Evolutionary conservation across 2,329 filamentous ascomycete genomes (phyloP).

Genomic region (Bipolaris oryzae): DNA sequence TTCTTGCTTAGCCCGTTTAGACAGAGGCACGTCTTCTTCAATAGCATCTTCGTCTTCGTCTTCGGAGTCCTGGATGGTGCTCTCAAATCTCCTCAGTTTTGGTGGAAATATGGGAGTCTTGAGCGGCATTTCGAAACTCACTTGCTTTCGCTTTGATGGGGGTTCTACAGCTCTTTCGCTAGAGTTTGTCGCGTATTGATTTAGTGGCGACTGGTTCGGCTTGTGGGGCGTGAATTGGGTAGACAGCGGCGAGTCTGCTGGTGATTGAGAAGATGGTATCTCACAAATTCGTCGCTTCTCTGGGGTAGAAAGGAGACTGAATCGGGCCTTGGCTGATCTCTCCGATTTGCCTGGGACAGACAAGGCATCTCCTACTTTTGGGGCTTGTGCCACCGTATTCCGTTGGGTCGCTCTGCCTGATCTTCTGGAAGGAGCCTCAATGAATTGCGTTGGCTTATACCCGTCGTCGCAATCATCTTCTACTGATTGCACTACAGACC

Average conservation of each 20-base stretch:
- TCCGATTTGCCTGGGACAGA: not conserved
- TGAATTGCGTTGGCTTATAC: slow-evolving; percentile 40
- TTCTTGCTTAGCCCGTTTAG: slow-evolving; percentile 12
- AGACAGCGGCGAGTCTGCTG: slow-evolving; percentile 37
- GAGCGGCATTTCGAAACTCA: slow-evolving; percentile 30
- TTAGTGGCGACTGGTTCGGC: slow-evolving; percentile 20
- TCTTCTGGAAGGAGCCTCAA: slow-evolving; percentile 27
- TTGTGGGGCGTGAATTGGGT: slow-evolving; percentile 35
- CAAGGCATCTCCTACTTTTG: not conserved
- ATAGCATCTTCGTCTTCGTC: slow-evolving; percentile 37
- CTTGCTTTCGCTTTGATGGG: slow-evolving; percentile 40
- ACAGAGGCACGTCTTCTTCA: slow-evolving; percentile 20
- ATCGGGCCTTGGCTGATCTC: slow-evolving; percentile 25
- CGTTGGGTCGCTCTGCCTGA: slow-evolving; percentile 16
- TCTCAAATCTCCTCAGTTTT: slow-evolving; percentile 33
- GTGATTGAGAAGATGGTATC: slow-evolving; percentile 47
- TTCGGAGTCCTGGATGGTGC: slow-evolving; percentile 43
- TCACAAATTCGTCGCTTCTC: slow-evolving; percentile 39
- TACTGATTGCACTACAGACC: slow-evolving; percentile 10
- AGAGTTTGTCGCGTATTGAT: slow-evolving; percentile 20
- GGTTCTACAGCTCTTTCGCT: slow-evolving; percentile 22
- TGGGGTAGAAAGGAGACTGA: slow-evolving; percentile 41
- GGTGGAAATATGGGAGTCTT: slow-evolving; percentile 20
- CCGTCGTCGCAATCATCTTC: slow-evolving; percentile 27
- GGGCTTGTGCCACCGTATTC: not conserved